Evolutionary conservation across 148 eudicot genomes (phyloP), one percentile per base, ranked within the genome.

Genomic region (Arctostaphylos glauca): DNA sequence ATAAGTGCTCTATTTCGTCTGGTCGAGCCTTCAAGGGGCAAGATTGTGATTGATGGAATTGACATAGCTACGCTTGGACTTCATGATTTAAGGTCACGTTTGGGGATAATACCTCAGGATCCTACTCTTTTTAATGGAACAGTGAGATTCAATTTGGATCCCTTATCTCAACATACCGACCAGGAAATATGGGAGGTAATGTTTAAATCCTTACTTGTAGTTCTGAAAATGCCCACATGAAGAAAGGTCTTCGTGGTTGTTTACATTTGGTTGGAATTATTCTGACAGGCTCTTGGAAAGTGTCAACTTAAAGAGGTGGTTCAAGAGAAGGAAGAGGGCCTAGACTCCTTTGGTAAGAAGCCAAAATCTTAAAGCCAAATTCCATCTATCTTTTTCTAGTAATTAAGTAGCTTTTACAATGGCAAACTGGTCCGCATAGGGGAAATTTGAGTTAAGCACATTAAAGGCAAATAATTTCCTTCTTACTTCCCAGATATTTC

Each of bases 241-340:
- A 73, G 31, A 73, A 72, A 74, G 16, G 56, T 48, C 10, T 12
- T 43, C 46, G 6, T 15, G 46, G 53, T 54, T 54, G 18, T 31
- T 16, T 31, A 19, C 7, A n/a, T 46, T 38, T 3, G 25, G 1
- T 13, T 13, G 62, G 52, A 46, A 46, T 54, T 77, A 60, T 47
- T 84, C 66, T 59, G 5, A 41, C 79, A 94, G 98, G 97, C 91
- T 62, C 93, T 95, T 23, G 90, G 86, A 12, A 94, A 94, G 84
- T 95, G 98, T 84, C 98, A 95, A 82, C 95, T 95, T 13, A 89
- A 88, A 84, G 98, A 95, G 67, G 90, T 84, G 18, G 95, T 95
- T 64, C 86, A 89, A 81, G 95, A 94, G 83, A 94, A 95, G 86
- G 92, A 89, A 78, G 85, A 78, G 15, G 95, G 96, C 41, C 88